A percentile compares a stretch with the other conserved stretches of the same genome.
These are phyloP conservation scores for Brassica juncea DNA, from an alignment of 345 rosid genomes.

Conservation along the genomic window DNA sequence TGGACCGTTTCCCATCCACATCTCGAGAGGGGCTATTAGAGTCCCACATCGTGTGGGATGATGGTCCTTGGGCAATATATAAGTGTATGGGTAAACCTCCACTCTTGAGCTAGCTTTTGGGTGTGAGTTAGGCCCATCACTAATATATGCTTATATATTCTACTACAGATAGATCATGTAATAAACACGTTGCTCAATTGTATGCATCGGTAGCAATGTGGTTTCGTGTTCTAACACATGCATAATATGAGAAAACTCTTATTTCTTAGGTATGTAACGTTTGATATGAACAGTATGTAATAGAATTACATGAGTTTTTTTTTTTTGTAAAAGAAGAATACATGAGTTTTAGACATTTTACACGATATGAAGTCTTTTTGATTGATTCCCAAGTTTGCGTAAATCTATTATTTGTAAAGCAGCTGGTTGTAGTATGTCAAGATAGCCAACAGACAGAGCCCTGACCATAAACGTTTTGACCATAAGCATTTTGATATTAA, in stretches of 20 bases:
- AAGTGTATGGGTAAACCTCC: too few relatives aligned
- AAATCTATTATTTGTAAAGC: constrained; percentile 33
- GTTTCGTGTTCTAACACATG: background rate
- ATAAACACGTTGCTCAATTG: background rate
- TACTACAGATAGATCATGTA: background rate
- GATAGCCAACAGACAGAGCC: constrained; percentile 51
- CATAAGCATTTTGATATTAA: constrained; percentile 44
- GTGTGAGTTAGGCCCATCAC: too few relatives aligned
- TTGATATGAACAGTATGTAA: background rate
- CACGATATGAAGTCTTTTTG: background rate
- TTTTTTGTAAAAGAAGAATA: too few relatives aligned
- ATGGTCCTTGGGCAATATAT: too few relatives aligned
- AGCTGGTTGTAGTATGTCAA: constrained; percentile 77
- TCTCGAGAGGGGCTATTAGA: too few relatives aligned
- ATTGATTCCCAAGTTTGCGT: background rate
- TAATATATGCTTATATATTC: background rate
- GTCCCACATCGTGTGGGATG: too few relatives aligned
- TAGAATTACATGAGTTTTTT: background rate
- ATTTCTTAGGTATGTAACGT: background rate
- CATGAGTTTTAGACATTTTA: background rate
- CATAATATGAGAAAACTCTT: background rate
- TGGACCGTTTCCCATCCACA: too few relatives aligned
- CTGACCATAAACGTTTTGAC: constrained; percentile 78
- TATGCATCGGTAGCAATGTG: background rate
- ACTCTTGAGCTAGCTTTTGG: too few relatives aligned